Evolutionary conservation across 2,329 filamentous ascomycete genomes (phyloP).

Genomic region (Sphaceloma murrayae): DNA sequence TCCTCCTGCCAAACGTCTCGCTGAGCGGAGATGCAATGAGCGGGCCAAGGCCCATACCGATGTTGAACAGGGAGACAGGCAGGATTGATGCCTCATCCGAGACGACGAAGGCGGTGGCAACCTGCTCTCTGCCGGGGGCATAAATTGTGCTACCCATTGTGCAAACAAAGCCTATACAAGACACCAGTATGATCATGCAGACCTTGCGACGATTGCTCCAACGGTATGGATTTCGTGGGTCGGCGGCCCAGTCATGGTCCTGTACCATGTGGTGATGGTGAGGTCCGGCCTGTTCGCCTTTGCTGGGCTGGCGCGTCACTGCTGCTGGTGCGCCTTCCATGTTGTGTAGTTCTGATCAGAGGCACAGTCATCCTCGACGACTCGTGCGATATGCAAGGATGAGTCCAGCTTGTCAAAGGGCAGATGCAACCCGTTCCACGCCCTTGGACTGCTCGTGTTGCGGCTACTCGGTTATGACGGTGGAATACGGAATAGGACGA

Average conservation of each 20-base stretch:
- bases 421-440: not conserved
- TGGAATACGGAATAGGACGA: no score
- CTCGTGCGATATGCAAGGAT: no score
- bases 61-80: conserved; percentile 49
- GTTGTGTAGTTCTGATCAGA: not conserved
- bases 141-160: conserved; percentile 15
- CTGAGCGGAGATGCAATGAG: conserved; percentile 50
- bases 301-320: conserved; percentile 4
- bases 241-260: conserved; percentile 1
- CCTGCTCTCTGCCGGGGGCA: conserved; percentile 11
- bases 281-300: conserved; percentile 3
- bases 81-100: conserved; percentile 48
- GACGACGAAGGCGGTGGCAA: conserved; percentile 37
- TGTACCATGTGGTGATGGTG: not conserved
- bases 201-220: conserved; percentile 12
- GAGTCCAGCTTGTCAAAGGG: not conserved
- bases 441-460: not conserved
- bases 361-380: not conserved
- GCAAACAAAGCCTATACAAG: conserved; percentile 14
- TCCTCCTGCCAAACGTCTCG: conserved; percentile 47
- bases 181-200: conserved; percentile 6
- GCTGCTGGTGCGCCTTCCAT: conserved; percentile 11
- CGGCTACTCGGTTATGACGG: conserved; percentile 1
- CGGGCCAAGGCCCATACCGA: conserved; percentile 52
- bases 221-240: conserved; percentile 8